phyloP scores from a whole-genome alignment of 176 grass and related monocot species.

The Phyllostachys edulis region DNA sequence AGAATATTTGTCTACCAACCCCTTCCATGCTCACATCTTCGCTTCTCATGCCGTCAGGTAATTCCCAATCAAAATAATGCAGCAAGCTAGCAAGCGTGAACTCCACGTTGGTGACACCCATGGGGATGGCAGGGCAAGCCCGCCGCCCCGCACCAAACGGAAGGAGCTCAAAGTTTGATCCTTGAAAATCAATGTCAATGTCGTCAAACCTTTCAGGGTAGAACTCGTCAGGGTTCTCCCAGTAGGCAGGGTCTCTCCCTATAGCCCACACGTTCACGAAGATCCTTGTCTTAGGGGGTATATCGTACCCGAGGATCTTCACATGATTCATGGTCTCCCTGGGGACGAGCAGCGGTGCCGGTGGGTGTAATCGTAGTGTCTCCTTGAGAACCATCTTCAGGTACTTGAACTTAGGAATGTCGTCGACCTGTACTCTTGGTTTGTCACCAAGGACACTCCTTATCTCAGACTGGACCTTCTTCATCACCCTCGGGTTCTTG shows the following conservation, averaged over 20 bases:
- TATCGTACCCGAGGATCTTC: neutral
- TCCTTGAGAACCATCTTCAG: constrained; percentile 8
- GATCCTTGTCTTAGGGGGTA: neutral
- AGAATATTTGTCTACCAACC: neutral
- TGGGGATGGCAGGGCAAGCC: constrained; percentile 33
- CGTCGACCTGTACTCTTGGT: neutral
- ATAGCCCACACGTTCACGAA: constrained; percentile 18
- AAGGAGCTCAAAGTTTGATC: constrained; percentile 36
- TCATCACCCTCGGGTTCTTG: neutral
- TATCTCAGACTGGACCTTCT: neutral
- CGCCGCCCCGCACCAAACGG: constrained; percentile 42
- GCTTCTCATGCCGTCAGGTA: neutral
- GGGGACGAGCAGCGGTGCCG: neutral
- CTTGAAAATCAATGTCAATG: constrained; percentile 18
- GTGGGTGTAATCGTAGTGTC: neutral
- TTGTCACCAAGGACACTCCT: neutral
- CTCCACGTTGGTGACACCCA: constrained; percentile 19
- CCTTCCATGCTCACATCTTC: constrained; percentile 35
- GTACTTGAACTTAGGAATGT: neutral
- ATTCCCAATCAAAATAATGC: constrained; percentile 32
- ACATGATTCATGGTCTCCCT: neutral
- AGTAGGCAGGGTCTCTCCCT: neutral
- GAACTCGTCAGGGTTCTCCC: neutral
- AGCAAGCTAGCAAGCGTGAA: constrained; percentile 32
- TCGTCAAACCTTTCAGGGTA: constrained; percentile 10